Base-by-base conservation (phyloP, 306 rosid species). In the Trifolium subterraneum region DNA sequence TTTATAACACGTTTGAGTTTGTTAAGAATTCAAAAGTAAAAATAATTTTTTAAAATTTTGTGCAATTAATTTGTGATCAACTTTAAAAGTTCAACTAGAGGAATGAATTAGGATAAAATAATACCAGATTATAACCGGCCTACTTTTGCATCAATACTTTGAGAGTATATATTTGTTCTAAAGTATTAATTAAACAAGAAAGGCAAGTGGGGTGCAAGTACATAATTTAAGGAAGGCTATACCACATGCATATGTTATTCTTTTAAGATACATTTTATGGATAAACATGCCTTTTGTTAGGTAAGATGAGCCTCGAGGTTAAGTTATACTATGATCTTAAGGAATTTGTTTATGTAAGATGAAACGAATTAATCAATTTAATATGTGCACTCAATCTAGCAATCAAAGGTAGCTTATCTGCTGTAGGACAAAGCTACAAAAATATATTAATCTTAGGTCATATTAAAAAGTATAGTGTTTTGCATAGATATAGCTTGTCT, bases 401-500 rank as follows among this genome's bases (percentile, higher is more conserved):
- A 48, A 62, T 64, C 85, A 44, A 78, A 61, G 84, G 69, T 87
- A 69, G 87, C 69, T 80, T 31, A 80, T 74, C 80, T 39, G 50
- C 58, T 36, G 11, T 7, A 23, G 1, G 71, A 42, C 64, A 73
- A 73, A 52, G n/a, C 52, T 12, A 60, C 25, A 13, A 77, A 39
- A 80, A 29, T 36, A 69, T 73, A 69, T 73, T 12, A 4, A 44
- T 72, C 48, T 1, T 35, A 31, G 58, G 77, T 77, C 38, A 10
- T 64, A 10, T 31, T 10, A 2, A 31, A 70, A 81, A 58, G 72
- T 36, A 60, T 56, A 54, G 20, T 65, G 52, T n/a, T n/a, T 63
- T 56, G 58, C 62, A 56, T 44, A 69, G 31, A 64, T 54, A 25
- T 54, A 25, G 20, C 70, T 70, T 67, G 70, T 73, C 64, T 31